Base-by-base conservation (phyloP, 1,284 basidiomycete species). In the Malassezia nana region DNA sequence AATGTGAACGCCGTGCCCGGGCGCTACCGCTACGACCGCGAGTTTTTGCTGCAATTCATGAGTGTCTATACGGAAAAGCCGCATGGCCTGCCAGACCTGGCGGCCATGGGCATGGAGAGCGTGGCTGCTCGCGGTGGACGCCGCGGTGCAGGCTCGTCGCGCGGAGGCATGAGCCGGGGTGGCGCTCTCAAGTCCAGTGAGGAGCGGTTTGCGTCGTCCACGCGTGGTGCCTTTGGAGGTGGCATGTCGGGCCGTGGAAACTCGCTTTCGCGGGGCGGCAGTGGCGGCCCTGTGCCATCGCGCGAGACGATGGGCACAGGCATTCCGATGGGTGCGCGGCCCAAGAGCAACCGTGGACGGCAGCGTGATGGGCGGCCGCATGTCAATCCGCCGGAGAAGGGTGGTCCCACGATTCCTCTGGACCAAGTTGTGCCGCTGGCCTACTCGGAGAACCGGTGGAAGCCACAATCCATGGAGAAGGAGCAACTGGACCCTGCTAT, bases 31-130 rank as follows among this genome's bases (percentile, higher is more conserved):
- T 98, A 98, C 76, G 90, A 96, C 76, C 89, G 92, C 45, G 89
- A 92, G 40, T 98, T 98, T 82, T 80, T 98, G 28, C 77, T 99
- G 60, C 94, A 99, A 74, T 99, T 98, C 78, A 94, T 95, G 89
- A 78, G 79, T 33, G 78, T 94, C 52, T 98, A 90, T 80, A 87
- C 84, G 75, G 91, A 95, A 76, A 92, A 90, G 77, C 92, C 94
- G 0, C 86, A 86, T 53, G 81, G 82, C 52, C 82, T 96, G 24
- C 89, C 91, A 30, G 82, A 87, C 58, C 81, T 96, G 44, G 89
- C 92, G 65, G 84, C 85, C 26, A 86, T 98, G 66, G 92, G 92
- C 50, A 82, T 78, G 76, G 70, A 71, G 54, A 57, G 55, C 41
- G 63, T 62, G 28, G 60, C 64, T 46, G 57, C 50, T 48, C 66